Evolutionary conservation across 2,329 filamentous ascomycete species (phyloP), one percentile per base, ranked within the genome.

Genomic region (Arthrobotrys pseudoclavata): DNA sequence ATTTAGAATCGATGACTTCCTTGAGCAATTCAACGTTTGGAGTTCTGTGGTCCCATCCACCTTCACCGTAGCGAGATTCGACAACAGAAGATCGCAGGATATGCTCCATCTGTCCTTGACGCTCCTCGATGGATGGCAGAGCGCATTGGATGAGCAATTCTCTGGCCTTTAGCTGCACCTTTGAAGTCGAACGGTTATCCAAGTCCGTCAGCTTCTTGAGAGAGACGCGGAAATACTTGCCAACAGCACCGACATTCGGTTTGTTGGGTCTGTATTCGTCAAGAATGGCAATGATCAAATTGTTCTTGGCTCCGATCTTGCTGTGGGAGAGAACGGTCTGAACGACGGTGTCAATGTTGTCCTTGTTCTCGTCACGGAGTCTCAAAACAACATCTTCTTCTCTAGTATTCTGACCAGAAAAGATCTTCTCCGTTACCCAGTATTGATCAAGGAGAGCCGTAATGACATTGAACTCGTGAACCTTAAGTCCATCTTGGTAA

Each of bases 121-220:
- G 91, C 87, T 99, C 96, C 84, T 98, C 96, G 20, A 99, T 87
- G 2, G 96, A 99, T 18, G 96, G 96, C 83, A 99, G 89, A 67
- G 96, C 94, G 83, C 94, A 97, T 85, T 98, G 96, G 80, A 99
- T 99, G 82, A 99, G 91, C 63, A 98, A 91, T 86, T 99, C 96
- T 83, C 96, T 92, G 53, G 96, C 95, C 88, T 99, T 99, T 80
- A 99, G 88, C 0, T 95, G 93, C 48, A 99, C 95, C 90, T 98
- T 99, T 80, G 95, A 93, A 10, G 95, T 96, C 83, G 86, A 90
- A 85, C 85, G 92, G 10, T 91, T 94, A 85, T 97, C 93, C 13
- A 99, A 89, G 84, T 99, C 96, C 0, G 96, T 94, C 80, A 99
- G 87, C 84, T 91, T 92, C 83, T 92, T 92, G 26, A 99, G 88